Conservation (phyloP, 805 yeast genomes). For the Myxozyma sirexii region DNA sequence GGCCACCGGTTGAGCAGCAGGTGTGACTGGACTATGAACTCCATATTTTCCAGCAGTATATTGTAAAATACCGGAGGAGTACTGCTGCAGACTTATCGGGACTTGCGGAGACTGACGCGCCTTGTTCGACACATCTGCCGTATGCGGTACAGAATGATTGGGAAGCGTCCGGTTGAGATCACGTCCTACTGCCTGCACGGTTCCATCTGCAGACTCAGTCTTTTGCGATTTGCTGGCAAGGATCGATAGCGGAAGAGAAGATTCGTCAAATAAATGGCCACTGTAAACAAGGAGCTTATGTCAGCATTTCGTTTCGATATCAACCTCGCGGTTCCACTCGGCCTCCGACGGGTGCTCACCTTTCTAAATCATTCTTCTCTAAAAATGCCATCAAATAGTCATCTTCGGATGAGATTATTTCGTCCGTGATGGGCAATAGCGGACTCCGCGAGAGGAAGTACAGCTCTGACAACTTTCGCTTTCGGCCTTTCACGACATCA, state of each 20-base stretch:
- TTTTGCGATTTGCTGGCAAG: conserved; percentile 15
- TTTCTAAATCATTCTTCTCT: conserved; percentile 56
- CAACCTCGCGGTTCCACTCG: neutral
- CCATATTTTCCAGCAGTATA: conserved; percentile 10
- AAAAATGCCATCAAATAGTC: conserved; percentile 51
- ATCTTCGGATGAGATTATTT: conserved; percentile 45
- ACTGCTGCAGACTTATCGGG: neutral
- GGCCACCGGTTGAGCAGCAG: neutral
- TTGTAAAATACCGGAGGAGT: neutral
- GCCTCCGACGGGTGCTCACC: conserved; percentile 42
- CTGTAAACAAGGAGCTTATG: conserved; percentile 18
- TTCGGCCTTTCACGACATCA: conserved; percentile 54
- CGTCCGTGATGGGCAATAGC: conserved; percentile 51
- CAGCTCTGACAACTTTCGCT: conserved; percentile 61
- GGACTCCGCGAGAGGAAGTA: conserved; percentile 57
- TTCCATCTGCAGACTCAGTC: neutral
- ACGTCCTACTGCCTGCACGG: neutral
- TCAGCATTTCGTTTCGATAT: conserved; percentile 1
- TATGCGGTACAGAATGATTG: neutral
- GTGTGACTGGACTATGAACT: neutral
- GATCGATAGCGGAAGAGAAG: conserved; percentile 40
- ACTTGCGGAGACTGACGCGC: conserved; percentile 1
- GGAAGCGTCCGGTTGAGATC: conserved; percentile 3
- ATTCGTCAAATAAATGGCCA: conserved; percentile 39
- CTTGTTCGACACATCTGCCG: neutral